A percentile compares a stretch with the other conserved stretches of the same genome.
Conservation (phyloP, 1,284 basidiomycete species). For the Tremellales sp. region DNA sequence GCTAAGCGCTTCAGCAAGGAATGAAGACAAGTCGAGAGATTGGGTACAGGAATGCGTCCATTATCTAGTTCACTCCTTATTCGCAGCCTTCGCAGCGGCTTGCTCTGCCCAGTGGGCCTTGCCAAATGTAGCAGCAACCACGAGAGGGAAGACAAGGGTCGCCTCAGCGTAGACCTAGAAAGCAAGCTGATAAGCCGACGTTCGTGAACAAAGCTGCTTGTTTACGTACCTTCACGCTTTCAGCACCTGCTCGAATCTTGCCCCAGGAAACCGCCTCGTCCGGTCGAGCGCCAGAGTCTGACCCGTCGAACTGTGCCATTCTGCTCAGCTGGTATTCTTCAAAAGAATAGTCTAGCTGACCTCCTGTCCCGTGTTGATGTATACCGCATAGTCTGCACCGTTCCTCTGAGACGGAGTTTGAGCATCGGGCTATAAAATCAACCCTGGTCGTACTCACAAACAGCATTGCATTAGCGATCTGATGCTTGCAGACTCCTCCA, state of each 20-base stretch:
- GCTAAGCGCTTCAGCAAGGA: too few species aligned
- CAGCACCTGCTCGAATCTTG: slow-evolving; percentile 86
- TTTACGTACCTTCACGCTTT: slow-evolving; percentile 76
- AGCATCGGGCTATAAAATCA: neutral
- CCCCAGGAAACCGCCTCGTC: slow-evolving; percentile 99
- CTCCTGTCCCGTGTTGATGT: slow-evolving; percentile 98
- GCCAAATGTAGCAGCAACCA: slow-evolving; percentile 83
- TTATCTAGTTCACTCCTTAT: slow-evolving; percentile 1
- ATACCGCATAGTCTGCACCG: slow-evolving; percentile 96
- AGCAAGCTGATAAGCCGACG: slow-evolving; percentile 2
- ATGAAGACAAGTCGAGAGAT: too few species aligned
- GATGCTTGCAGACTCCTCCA: slow-evolving; percentile 98
- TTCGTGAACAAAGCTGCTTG: neutral
- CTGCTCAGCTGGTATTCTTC: neutral
- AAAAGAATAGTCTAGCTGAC: slow-evolving; percentile 17
- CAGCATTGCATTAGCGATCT: slow-evolving; percentile 98
- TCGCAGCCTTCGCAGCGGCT: too few species aligned
- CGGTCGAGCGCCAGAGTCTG: slow-evolving; percentile 92
- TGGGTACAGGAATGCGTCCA: too few species aligned
- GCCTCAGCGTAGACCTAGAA: slow-evolving; percentile 59
- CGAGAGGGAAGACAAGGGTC: slow-evolving; percentile 82
- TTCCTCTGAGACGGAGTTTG: slow-evolving; percentile 59
- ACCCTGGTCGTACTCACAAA: slow-evolving; percentile 60
- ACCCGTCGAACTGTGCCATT: slow-evolving; percentile 72
- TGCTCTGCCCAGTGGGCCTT: slow-evolving; percentile 53